These are phyloP conservation scores for Phytophthora vignae DNA, from an alignment of 352 stramenopile genomes.

Conservation along the genomic window DNA sequence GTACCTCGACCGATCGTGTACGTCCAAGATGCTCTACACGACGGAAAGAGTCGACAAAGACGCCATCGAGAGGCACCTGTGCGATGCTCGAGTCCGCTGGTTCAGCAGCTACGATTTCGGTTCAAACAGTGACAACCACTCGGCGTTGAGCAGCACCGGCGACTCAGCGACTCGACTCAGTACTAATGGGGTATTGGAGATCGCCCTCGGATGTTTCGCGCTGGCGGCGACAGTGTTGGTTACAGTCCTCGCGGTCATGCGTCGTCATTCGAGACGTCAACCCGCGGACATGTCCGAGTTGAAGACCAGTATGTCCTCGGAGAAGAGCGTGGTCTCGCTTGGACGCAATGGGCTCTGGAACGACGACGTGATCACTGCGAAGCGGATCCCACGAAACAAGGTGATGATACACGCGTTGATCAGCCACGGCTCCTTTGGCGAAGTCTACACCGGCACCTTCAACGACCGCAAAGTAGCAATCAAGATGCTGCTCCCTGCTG, in stretches of 20 bases:
- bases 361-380: constrained; percentile 41
- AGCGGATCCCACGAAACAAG: constrained; percentile 42
- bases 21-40: not conserved
- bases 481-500: constrained; percentile 42
- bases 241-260: not conserved
- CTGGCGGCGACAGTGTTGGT: not conserved
- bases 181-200: not conserved
- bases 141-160: too few species aligned
- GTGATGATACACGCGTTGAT: constrained; percentile 25
- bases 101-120: constrained; percentile 20
- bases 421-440: constrained; percentile 37
- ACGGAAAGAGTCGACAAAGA: constrained; percentile 2
- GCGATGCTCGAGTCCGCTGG: constrained; percentile 7
- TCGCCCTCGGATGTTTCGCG: constrained; percentile 7
- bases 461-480: constrained; percentile 43
- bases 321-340: not conserved
- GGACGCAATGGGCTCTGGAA: constrained; percentile 28
- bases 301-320: not conserved
- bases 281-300: constrained; percentile 12
- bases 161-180: not conserved
- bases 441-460: constrained; percentile 45
- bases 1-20: constrained; percentile 7
- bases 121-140: not conserved
- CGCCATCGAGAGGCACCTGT: constrained; percentile 6
- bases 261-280: not conserved